These are phyloP conservation scores for Periglandula ipomoeae DNA, from an alignment of 2,329 filamentous ascomycete genomes.

Conservation along the genomic window DNA sequence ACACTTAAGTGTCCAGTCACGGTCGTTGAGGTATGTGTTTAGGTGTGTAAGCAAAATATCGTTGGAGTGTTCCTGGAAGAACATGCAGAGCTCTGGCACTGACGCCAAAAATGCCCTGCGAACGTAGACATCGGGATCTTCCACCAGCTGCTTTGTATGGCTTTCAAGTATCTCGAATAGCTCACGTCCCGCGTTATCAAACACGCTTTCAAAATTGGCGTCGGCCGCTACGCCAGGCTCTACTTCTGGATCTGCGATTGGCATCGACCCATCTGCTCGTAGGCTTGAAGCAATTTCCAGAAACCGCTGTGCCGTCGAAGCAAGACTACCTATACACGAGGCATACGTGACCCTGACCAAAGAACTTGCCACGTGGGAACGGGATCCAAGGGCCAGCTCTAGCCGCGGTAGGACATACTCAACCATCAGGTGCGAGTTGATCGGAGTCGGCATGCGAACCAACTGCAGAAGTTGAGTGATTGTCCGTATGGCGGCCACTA, in stretches of 20 bases:
- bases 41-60: conserved; percentile 94
- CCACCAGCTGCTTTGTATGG: conserved; percentile 83
- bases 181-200: conserved; percentile 77
- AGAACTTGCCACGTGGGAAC: conserved; percentile 43
- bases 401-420: conserved; percentile 60
- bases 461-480: conserved; percentile 83
- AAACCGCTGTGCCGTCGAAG: conserved; percentile 75
- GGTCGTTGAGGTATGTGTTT: conserved; percentile 94
- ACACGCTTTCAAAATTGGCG: conserved; percentile 70
- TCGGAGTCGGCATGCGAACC: conserved; percentile 76
- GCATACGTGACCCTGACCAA: conserved; percentile 86
- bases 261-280: conserved; percentile 71
- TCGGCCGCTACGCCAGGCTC: conserved; percentile 62
- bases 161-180: conserved; percentile 76
- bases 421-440: conserved; percentile 60
- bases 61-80: conserved; percentile 87
- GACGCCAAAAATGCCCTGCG: conserved; percentile 85
- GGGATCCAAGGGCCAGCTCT: conserved; percentile 42
- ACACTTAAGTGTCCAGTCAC: conserved; percentile 93
- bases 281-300: conserved; percentile 86
- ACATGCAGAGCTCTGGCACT: conserved; percentile 84
- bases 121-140: conserved; percentile 77
- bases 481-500: conserved; percentile 74
- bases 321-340: conserved; percentile 80
- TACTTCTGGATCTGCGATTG: conserved; percentile 66